phyloP scores from a whole-genome alignment of 495 filamentous ascomycete species.

The Podospora australis region DNA sequence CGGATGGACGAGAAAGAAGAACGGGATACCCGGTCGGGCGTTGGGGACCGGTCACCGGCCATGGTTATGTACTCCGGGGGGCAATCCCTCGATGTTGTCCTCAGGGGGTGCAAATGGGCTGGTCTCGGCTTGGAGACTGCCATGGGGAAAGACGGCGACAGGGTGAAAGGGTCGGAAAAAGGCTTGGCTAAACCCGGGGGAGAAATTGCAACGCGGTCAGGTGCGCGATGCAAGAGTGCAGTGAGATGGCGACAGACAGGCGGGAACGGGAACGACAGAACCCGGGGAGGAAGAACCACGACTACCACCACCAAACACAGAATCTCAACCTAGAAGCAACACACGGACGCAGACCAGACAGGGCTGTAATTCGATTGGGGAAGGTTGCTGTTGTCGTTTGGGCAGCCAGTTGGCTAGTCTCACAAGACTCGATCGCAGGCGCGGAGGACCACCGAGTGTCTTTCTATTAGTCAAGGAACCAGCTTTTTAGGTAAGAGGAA shows the following conservation, averaged over 20 bases:
- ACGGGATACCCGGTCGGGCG: constrained; percentile 38
- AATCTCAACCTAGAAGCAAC: no score
- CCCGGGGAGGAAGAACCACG: neutral
- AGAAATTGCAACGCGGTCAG: constrained; percentile 21
- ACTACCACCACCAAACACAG: no score
- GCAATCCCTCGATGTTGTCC: constrained; percentile 13
- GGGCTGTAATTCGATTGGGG: neutral
- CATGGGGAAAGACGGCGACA: constrained; percentile 14
- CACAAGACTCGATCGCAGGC: constrained; percentile 9
- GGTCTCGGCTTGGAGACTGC: constrained; percentile 21
- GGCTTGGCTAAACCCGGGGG: constrained; percentile 14
- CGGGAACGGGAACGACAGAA: constrained; percentile 1
- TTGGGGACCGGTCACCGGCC: constrained; percentile 15
- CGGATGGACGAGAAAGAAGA: constrained; percentile 54
- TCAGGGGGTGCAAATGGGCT: constrained; percentile 13
- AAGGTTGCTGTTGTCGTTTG: neutral
- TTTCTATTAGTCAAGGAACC: constrained; percentile 47
- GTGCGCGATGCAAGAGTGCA: constrained; percentile 22
- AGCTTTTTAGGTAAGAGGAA: constrained; percentile 44
- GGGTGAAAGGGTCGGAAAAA: constrained; percentile 4
- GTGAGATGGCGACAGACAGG: constrained; percentile 21
- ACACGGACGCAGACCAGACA: neutral
- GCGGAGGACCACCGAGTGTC: constrained; percentile 17
- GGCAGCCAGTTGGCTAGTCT: constrained; percentile 17
- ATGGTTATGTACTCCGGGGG: constrained; percentile 27